Evolutionary conservation across 2,329 filamentous ascomycete genomes (phyloP).

Genomic region (Epichloe hybrida): DNA sequence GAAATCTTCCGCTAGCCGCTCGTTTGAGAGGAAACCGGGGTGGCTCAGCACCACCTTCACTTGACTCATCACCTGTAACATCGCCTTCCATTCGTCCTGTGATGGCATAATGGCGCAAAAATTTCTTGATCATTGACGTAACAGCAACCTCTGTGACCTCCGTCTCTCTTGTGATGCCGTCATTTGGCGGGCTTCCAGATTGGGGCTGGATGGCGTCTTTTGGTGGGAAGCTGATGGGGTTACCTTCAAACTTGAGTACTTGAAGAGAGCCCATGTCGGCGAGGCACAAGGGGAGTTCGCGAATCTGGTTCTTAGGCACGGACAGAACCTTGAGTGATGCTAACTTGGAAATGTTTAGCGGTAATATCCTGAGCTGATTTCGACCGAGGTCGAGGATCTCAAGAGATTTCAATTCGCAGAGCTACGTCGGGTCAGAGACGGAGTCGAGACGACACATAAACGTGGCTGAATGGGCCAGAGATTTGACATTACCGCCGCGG

Average conservation of each 20-base stretch:
- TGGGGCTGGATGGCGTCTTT: slow-evolving; percentile 51
- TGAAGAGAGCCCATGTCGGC: slow-evolving; percentile 84
- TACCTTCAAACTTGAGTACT: slow-evolving; percentile 80
- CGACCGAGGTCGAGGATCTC: slow-evolving; percentile 88
- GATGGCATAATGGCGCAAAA: slow-evolving; percentile 38
- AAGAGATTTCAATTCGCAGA: slow-evolving; percentile 72
- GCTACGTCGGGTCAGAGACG: slow-evolving; percentile 34
- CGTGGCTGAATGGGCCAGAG: background rate
- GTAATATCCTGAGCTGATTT: slow-evolving; percentile 68
- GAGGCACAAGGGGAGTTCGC: slow-evolving; percentile 68
- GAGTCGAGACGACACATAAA: slow-evolving; percentile 5
- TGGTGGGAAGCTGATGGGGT: slow-evolving; percentile 70
- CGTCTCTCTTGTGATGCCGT: slow-evolving; percentile 38
- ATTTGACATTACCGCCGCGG: slow-evolving; percentile 33
- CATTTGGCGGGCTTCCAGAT: slow-evolving; percentile 40
- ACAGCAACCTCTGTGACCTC: slow-evolving; percentile 49
- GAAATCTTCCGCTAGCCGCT: slow-evolving; percentile 50
- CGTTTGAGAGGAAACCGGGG: slow-evolving; percentile 56
- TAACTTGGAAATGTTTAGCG: slow-evolving; percentile 66
- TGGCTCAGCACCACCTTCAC: slow-evolving; percentile 63
- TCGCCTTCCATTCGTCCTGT: slow-evolving; percentile 41
- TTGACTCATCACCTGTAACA: slow-evolving; percentile 45
- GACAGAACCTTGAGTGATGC: slow-evolving; percentile 81
- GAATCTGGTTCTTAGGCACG: slow-evolving; percentile 74
- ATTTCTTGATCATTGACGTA: slow-evolving; percentile 49